phyloP scores from a whole-genome alignment of 108 stramenopile genomes.

The Seminavis robusta region DNA sequence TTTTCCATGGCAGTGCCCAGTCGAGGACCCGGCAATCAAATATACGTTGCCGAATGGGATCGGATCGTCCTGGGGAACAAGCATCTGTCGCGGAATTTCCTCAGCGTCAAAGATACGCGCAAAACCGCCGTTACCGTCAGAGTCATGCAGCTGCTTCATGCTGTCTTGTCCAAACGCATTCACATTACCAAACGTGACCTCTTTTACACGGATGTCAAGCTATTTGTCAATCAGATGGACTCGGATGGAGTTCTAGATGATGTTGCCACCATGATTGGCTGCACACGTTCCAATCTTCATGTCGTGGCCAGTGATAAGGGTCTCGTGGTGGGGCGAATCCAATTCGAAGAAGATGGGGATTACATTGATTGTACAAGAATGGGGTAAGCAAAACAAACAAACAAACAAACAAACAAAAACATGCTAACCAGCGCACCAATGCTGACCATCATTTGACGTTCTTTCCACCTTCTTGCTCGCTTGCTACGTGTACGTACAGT shows the following conservation, averaged over 20 bases:
- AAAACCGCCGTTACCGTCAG: constrained; percentile 95
- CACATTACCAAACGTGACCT: constrained; percentile 99
- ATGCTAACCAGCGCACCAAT: neutral
- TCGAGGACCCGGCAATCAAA: constrained; percentile 85
- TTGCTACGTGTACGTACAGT: no score
- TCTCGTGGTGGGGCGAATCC: constrained; percentile 90
- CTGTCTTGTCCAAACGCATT: constrained; percentile 86
- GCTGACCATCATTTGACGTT: neutral
- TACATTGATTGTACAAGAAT: constrained; percentile 89
- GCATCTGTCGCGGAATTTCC: constrained; percentile 55
- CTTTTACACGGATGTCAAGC: constrained; percentile 98
- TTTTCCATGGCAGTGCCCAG: constrained; percentile 81
- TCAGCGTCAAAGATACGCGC: constrained; percentile 84
- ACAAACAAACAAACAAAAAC: neutral
- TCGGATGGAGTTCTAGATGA: constrained; percentile 94
- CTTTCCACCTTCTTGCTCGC: constrained; percentile 7
- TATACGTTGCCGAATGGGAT: constrained; percentile 91
- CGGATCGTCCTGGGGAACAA: constrained; percentile 81
- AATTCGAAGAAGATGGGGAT: constrained; percentile 93
- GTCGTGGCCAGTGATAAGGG: constrained; percentile 98
- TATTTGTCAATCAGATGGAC: constrained; percentile 94
- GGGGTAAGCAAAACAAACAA: neutral
- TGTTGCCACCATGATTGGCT: constrained; percentile 94
- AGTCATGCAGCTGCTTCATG: constrained; percentile 91
- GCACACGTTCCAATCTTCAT: constrained; percentile 93